These are phyloP conservation scores for Pyrenochaeta sp. DNA, from an alignment of 2,329 filamentous ascomycete species.

Conservation along the genomic window DNA sequence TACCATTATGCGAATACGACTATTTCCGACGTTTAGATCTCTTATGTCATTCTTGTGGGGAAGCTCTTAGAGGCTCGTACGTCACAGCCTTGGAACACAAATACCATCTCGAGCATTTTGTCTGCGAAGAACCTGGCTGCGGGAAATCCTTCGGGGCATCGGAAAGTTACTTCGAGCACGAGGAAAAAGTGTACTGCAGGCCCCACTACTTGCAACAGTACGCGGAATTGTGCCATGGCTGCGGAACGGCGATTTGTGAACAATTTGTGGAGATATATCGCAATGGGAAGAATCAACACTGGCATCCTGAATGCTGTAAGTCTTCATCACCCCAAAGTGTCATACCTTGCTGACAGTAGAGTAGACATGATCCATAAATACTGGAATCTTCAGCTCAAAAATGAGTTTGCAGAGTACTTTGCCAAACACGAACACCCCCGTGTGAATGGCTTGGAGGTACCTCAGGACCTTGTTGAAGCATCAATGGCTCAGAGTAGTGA, in stretches of 20 bases:
- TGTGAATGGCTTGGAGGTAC: not conserved
- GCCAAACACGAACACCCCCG: not conserved
- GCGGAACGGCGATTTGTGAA: not conserved
- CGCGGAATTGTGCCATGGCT: not conserved
- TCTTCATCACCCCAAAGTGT: not conserved
- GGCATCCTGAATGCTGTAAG: slow-evolving; percentile 3
- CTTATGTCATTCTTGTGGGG: slow-evolving; percentile 87
- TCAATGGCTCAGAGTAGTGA: not conserved
- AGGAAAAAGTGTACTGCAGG: not conserved
- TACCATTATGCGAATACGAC: slow-evolving; percentile 60
- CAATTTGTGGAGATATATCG: not conserved
- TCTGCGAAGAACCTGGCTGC: not conserved
- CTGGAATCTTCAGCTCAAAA: not conserved
- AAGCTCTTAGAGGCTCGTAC: slow-evolving; percentile 90
- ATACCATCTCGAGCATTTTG: slow-evolving; percentile 58
- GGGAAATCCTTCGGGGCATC: not conserved
- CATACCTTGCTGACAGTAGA: not conserved
- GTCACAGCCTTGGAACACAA: slow-evolving; percentile 95
- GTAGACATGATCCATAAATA: slow-evolving; percentile 1
- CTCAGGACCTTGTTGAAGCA: not conserved
- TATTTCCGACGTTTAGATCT: slow-evolving; percentile 91
- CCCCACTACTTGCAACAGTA: not conserved
- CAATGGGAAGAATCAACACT: not conserved
- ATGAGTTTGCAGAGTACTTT: not conserved
- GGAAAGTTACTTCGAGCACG: slow-evolving; percentile 1